Base-by-base conservation (phyloP, 1,284 basidiomycete genomes). In the Laetiporus sulphureus region DNA sequence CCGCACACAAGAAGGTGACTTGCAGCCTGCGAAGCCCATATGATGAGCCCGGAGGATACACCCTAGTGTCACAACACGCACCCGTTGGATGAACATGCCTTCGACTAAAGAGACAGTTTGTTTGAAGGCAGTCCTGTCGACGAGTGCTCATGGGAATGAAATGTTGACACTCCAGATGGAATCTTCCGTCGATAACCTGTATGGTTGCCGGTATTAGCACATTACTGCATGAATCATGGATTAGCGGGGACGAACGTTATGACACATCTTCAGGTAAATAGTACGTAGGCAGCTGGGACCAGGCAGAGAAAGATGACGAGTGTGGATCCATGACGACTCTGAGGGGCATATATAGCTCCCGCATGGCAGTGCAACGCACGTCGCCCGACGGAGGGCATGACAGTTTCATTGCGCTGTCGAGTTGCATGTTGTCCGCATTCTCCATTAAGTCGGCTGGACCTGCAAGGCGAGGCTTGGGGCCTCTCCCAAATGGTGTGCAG, bases 181-280 rank as follows among this genome's bases (percentile, higher is more conserved):
- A 84, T 50, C 84, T 77, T 46, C 86, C 85, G 58, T 89, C 85
- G 50, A 85, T 78, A 51, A 87, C 72, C 85, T 88, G 54, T 20
- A 44, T 45, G n/a, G 44, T 36, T 36, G 41, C 31, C 40, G 34
- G 22, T 50, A 46, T 38, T 22, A 43, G 36, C 19, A 25, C 38
- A 44, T 29, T 45, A 41, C 41, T 24, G 18, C 20, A 40, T 25
- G 37, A n/a, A 33, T n/a, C n/a, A n/a, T 30, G 41, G 34, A 11
- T 23, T 20, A 18, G 21, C 21, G 30, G 13, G 33, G 35, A 65
- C 77, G 43, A 56, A 88, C 85, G 63, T 88, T 87, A 64, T 84
- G 72, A 60, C 85, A 89, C 86, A 89, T 89, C 44, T 52, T 61
- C 48, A 48, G n/a, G 45, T 50, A 53, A 41, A 40, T 42, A 43